Percentiles rank a stretch among this genome's conserved stretches.
Conservation (phyloP, 257 asterid species). For the Solanum clarkiae region DNA sequence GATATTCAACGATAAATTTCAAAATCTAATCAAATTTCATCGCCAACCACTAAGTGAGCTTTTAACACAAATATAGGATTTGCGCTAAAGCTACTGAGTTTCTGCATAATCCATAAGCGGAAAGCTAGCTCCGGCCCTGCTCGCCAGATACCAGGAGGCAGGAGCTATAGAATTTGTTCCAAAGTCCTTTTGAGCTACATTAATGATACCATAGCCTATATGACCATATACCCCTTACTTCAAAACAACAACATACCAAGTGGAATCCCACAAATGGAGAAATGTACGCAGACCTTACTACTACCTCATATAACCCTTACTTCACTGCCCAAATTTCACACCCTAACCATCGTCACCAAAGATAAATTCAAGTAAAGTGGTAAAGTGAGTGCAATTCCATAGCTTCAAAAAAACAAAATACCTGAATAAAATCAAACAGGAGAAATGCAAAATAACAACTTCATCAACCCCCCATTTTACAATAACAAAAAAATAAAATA, state of each 20-base stretch:
- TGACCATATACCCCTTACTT: no score
- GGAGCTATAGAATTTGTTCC: no score
- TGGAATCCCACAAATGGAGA: no score
- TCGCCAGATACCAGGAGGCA: neutral
- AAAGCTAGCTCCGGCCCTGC: no score
- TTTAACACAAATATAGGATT: no score
- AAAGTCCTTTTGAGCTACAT: neutral
- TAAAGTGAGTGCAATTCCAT: neutral
- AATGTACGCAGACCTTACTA: no score
- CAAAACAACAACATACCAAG: no score
- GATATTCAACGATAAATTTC: no score
- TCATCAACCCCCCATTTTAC: neutral
- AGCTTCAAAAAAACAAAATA: neutral
- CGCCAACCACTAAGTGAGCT: no score
- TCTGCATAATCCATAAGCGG: no score
- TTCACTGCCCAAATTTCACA: neutral
- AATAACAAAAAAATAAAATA: neutral
- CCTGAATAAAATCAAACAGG: neutral
- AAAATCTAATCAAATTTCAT: no score
- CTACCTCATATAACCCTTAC: neutral
- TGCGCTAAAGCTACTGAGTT: no score
- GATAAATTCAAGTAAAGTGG: neutral
- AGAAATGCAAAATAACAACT: neutral
- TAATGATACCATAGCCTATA: neutral
- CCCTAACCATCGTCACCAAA: neutral